Base-by-base conservation (phyloP, 345 rosid species). In the Rhodamnia rubescens region DNA sequence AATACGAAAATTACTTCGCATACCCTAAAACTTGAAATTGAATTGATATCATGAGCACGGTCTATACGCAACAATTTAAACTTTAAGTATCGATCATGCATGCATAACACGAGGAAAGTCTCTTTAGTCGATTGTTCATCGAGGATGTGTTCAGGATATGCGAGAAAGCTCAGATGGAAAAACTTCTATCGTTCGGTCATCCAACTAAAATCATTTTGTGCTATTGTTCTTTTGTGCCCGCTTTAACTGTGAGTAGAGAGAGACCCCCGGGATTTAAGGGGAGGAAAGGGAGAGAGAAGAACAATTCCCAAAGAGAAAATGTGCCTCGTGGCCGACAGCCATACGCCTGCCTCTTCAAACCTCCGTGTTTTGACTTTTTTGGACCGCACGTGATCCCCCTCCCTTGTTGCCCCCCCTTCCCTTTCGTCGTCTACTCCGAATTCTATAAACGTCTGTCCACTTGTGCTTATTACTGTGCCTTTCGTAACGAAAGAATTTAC, bases 281-380 rank as follows among this genome's bases (percentile, higher is more conserved):
- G 26, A 78, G 85, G 44, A 42, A 4, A 42, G 44, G 3, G 61
- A 53, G n/a, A 51, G 61, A 57, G 61, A 27, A 53, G 87, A 85
- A 52, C 90, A 88, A 89, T 91, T 91, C 92, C 93, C 95, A 87
- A 90, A 82, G 81, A 83, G 6, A 47, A 90, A 85, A 88, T 88
- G 86, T 83, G 91, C 87, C 89, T 89, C 92, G 91, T 92, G 94
- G 94, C 88, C 86, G 92, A 92, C 94, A 92, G 90, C 90, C 89
- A 86, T 84, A 84, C 80, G 88, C 53, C 85, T 82, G 58, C 57
- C 86, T 74, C 86, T 78, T 59, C 29, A 20, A 50, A 75, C 21
- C 74, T 42, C 74, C 53, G 85, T 80, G 47, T 89, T 90, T 89
- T 86, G 89, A 86, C 87, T 69, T 55, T 64, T 14, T 21, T 22